Evolutionary conservation across 2,329 filamentous ascomycete species (phyloP).

Genomic region (Clarireedia paspali): DNA sequence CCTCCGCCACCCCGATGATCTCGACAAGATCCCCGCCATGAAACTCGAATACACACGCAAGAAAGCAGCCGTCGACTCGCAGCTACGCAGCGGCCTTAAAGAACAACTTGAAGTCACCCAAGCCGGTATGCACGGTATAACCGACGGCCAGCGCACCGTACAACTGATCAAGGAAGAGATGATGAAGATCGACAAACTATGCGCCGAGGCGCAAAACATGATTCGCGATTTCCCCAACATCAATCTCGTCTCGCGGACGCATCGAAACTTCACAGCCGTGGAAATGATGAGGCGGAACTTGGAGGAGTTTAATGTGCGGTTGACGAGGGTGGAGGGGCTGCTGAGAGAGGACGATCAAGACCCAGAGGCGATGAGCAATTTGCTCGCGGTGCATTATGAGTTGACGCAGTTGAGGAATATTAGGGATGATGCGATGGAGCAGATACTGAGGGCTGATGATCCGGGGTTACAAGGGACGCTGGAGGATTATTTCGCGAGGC

Average conservation of each 20-base stretch:
- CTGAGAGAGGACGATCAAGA: constrained; percentile 78
- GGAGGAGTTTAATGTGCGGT: constrained; percentile 74
- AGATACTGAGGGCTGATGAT: constrained; percentile 75
- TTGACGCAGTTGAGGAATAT: constrained; percentile 89
- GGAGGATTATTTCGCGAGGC: constrained; percentile 77
- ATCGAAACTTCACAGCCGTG: constrained; percentile 91
- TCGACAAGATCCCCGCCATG: constrained; percentile 87
- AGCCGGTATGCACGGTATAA: constrained; percentile 80
- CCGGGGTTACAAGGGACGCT: constrained; percentile 70
- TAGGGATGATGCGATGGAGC: constrained; percentile 91
- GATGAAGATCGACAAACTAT: constrained; percentile 96
- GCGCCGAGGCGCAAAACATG: constrained; percentile 94
- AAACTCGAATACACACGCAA: constrained; percentile 92
- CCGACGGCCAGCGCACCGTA: constrained; percentile 85
- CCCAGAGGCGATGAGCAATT: constrained; percentile 82
- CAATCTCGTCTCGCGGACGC: constrained; percentile 85
- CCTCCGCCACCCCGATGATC: constrained; percentile 89
- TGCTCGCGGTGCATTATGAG: constrained; percentile 84
- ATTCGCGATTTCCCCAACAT: constrained; percentile 94
- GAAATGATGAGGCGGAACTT: constrained; percentile 89
- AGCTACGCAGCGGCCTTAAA: constrained; percentile 78
- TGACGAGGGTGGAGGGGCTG: constrained; percentile 70
- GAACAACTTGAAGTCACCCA: constrained; percentile 95
- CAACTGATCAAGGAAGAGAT: constrained; percentile 95
- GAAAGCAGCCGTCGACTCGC: constrained; percentile 83